Evolutionary conservation across 2,329 filamentous ascomycete genomes (phyloP).

Genomic region (Paraphoma chrysanthemicola): DNA sequence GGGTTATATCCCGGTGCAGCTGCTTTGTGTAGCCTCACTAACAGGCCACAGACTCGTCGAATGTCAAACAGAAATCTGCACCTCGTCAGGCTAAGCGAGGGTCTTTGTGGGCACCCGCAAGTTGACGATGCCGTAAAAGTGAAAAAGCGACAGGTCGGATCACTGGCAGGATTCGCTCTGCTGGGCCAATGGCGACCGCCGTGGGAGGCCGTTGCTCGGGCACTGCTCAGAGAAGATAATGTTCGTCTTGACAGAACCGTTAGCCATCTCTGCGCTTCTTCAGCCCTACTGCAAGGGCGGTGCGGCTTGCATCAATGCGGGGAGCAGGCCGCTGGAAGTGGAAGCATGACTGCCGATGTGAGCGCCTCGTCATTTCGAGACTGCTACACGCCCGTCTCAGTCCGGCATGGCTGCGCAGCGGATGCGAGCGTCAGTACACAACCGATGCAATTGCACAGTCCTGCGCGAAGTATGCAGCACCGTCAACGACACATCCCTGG

Average conservation of each 20-base stretch:
- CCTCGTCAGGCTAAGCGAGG: constrained; percentile 18
- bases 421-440: constrained; percentile 37
- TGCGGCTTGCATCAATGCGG: constrained; percentile 28
- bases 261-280: constrained; percentile 10
- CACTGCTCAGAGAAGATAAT: not conserved
- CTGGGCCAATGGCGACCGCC: constrained; percentile 3
- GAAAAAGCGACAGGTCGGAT: constrained; percentile 40
- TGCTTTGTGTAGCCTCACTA: constrained; percentile 41
- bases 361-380: constrained; percentile 32
- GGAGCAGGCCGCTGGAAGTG: constrained; percentile 26
- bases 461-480: constrained; percentile 24
- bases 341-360: constrained; percentile 30
- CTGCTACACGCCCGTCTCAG: constrained; percentile 37
- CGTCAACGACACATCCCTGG: constrained; percentile 30
- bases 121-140: constrained; percentile 11
- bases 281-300: constrained; percentile 47
- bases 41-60: constrained; percentile 38
- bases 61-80: constrained; percentile 37
- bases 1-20: constrained; percentile 28
- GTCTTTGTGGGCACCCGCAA: constrained; percentile 15
- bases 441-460: constrained; percentile 37
- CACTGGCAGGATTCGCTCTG: constrained; percentile 5
- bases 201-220: not conserved
- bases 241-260: not conserved
- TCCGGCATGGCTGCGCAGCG: constrained; percentile 35